These are phyloP conservation scores for Phlyctochytrium bullatum DNA, from an alignment of 192 early-diverging fungal species.

Conservation along the genomic window DNA sequence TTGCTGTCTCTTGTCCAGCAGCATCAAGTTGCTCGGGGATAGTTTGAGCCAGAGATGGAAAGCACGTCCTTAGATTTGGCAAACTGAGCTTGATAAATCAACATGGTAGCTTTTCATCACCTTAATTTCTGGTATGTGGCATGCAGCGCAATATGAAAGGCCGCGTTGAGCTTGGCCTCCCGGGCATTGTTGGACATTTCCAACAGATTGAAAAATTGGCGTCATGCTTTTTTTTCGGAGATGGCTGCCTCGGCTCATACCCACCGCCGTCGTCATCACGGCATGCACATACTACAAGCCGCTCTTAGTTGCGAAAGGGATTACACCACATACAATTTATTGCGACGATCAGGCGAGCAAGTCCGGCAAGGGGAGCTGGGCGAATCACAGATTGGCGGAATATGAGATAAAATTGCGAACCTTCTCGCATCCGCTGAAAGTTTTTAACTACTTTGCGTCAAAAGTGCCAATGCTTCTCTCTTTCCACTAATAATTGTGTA, in stretches of 20 bases:
- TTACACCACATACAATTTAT: no score
- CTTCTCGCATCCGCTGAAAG: conserved; percentile 37
- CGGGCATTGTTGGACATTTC: not conserved
- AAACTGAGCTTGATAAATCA: not conserved
- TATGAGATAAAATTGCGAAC: conserved; percentile 13
- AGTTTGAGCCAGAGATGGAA: not conserved
- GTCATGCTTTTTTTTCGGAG: no score
- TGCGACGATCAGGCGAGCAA: no score
- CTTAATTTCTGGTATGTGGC: not conserved
- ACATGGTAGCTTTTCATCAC: not conserved
- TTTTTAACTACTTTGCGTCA: conserved; percentile 43
- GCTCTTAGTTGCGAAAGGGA: no score
- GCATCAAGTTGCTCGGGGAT: not conserved
- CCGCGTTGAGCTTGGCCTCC: not conserved
- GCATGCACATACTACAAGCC: no score
- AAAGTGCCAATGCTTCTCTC: no score
- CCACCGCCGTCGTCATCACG: no score
- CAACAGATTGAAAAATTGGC: not conserved
- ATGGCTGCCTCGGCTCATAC: no score
- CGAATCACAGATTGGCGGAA: not conserved
- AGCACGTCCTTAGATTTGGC: not conserved
- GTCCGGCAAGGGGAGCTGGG: no score
- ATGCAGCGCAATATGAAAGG: not conserved
- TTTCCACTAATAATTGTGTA: no score
- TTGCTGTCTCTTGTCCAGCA: not conserved